A percentile compares a stretch with the other conserved stretches of the same genome.
Conservation (phyloP, 2,329 filamentous ascomycete species). For the Didymella arachidicola region DNA sequence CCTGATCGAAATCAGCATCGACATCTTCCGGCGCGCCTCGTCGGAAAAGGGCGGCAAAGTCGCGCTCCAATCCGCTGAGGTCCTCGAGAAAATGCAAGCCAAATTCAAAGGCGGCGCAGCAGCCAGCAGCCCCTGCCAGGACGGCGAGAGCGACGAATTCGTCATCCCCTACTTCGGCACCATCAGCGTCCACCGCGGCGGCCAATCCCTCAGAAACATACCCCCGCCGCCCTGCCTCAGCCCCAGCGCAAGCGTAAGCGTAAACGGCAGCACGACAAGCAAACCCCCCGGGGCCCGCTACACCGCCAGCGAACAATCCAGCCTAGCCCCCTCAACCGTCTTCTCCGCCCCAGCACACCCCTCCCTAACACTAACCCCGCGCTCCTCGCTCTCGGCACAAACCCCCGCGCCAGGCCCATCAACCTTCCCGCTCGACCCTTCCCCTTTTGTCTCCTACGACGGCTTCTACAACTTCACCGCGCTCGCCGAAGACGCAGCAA, state of each 20-base stretch:
- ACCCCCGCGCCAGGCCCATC: conserved; percentile 17
- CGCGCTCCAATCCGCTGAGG: conserved; percentile 49
- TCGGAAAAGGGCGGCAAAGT: conserved; percentile 53
- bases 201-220: conserved; percentile 15
- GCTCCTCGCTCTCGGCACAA: conserved; percentile 25
- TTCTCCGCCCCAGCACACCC: conserved; percentile 1
- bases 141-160: conserved; percentile 34
- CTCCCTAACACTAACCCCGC: conserved; percentile 10
- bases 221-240: not conserved
- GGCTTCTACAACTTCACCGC: conserved; percentile 51
- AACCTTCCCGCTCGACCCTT: conserved; percentile 24
- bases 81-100: conserved; percentile 49
- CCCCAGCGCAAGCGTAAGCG: not conserved
- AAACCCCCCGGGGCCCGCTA: not conserved
- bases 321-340: not conserved
- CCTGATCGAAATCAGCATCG: conserved; percentile 52
- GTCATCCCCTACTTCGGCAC: conserved; percentile 55
- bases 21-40: conserved; percentile 52
- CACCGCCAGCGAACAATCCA: conserved; percentile 17
- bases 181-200: conserved; percentile 48
- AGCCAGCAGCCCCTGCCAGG: conserved; percentile 4
- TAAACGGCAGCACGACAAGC: not conserved
- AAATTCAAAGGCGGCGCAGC: conserved; percentile 33
- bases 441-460: conserved; percentile 49
- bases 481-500: conserved; percentile 24